These are phyloP conservation scores for Polygonum maritimum DNA, from an alignment of 148 eudicot genomes.

Conservation along the genomic window DNA sequence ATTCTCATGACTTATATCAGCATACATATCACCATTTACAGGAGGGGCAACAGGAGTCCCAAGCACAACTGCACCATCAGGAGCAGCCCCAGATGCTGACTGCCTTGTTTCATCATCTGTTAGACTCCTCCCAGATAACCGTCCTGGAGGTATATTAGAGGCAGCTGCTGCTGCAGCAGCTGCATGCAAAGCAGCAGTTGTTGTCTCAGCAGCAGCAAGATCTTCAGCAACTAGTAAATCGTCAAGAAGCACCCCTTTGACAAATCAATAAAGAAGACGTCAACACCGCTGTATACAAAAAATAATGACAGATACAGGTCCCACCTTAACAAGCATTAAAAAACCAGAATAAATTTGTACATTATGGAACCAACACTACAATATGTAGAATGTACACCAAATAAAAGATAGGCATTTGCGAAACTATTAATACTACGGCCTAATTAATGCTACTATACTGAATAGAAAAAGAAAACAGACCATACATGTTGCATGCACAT, in stretches of 20 bases:
- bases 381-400: background rate
- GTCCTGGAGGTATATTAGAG: conserved; percentile 61
- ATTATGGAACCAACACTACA: background rate
- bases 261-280: conserved; percentile 7
- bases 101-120: conserved; percentile 59
- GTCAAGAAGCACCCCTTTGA: conserved; percentile 80
- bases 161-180: conserved; percentile 95
- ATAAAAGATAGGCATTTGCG: background rate
- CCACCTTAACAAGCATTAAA: background rate
- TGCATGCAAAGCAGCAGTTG: conserved; percentile 93
- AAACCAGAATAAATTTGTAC: background rate
- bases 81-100: conserved; percentile 33
- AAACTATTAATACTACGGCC: background rate
- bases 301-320: background rate
- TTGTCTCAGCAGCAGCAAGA: conserved; percentile 95
- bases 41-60: conserved; percentile 96
- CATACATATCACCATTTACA: conserved; percentile 83
- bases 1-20: conserved; percentile 92
- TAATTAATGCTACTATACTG: background rate
- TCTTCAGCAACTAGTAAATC: conserved; percentile 96
- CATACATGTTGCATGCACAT: background rate
- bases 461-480: background rate
- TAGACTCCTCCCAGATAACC: conserved; percentile 55
- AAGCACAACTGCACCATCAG: conserved; percentile 89
- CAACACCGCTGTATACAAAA: background rate